Conservation (phyloP, 1,284 basidiomycete genomes). For the Cryptococcus hybrid region DNA sequence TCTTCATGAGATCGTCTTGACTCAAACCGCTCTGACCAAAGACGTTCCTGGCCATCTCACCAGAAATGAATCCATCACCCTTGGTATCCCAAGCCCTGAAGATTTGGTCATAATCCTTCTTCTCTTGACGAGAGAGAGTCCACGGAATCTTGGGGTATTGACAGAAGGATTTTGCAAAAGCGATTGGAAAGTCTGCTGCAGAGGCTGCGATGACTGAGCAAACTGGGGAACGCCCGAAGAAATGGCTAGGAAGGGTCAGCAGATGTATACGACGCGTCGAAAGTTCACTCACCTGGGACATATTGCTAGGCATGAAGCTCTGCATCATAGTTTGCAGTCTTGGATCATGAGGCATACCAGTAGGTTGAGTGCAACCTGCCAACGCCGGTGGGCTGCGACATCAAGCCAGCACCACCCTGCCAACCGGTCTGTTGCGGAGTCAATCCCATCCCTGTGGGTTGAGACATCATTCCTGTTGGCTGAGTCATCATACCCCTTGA, state of each 20-base stretch:
- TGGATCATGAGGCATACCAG: conserved; percentile 61
- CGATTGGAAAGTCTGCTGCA: conserved; percentile 56
- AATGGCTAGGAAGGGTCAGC: conserved; percentile 25
- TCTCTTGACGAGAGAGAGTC: conserved; percentile 84
- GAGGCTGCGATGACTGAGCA: conserved; percentile 47
- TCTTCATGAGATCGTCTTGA: conserved; percentile 86
- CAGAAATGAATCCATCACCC: conserved; percentile 75
- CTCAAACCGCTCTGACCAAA: conserved; percentile 92
- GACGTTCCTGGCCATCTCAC: conserved; percentile 83
- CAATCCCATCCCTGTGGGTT: conserved; percentile 38
- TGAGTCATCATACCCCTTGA: conserved; percentile 45
- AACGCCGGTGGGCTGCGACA: conserved; percentile 73
- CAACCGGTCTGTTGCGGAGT: conserved; percentile 54
- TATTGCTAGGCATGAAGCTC: conserved; percentile 69
- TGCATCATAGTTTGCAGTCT: conserved; percentile 78
- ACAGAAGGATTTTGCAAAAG: conserved; percentile 64
- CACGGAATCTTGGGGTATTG: conserved; percentile 78
- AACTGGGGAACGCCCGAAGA: conserved; percentile 58
- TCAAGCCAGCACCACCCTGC: conserved; percentile 54
- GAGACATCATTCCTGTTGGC: conserved; percentile 51
- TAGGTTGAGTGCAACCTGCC: conserved; percentile 41
- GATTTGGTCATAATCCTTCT: conserved; percentile 95
- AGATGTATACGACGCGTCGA: neutral
- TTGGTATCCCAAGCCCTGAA: conserved; percentile 93
- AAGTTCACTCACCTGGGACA: conserved; percentile 39